Evolutionary conservation across 2,329 filamentous ascomycete genomes (phyloP), one percentile per base, ranked within the genome.

Genomic region (Verticillium isaacii): DNA sequence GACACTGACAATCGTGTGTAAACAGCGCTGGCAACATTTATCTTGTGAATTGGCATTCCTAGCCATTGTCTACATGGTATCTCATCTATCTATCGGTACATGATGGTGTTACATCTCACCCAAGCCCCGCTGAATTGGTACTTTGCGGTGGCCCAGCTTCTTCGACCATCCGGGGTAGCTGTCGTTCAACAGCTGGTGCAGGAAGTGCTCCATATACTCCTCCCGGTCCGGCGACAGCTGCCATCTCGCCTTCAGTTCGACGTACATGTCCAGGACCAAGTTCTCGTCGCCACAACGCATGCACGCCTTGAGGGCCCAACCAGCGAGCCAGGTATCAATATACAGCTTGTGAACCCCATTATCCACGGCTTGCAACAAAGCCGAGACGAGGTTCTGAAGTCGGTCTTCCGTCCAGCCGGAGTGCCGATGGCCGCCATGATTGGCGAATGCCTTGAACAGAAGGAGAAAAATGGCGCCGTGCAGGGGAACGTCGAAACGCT

Each of bases 381-480:
- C 84, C 9, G 80, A 73, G 82, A 90, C 90, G 12, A 92, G 85
- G 52, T 80, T 81, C 54, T 89, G 82, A 2, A 98, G 82, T n/a
- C 87, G 83, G 66, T 83, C 75, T 34, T 80, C 78, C 32, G 86
- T 92, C 94, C 95, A 99, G 14, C 85, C 81, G 0, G 88, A 87
- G 65, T 87, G 74, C 1, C 65, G 79, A 29, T 79, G 71, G 32
- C 86, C 87, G 12, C 93, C 94, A 70, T 97, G 89, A 2, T 78
- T 74, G 36, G 83, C 81, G 71, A 98, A 99, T 0, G 91, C 93
- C 68, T 92, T 89, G 76, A 98, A 91, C 3, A 98, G 79, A 8
- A 89, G 83, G 41, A 95, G 80, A 69, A 94, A 97, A 29, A 96
- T 84, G 62, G 89, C 84, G 6, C 89, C 90, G 64, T 94, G 87